Evolutionary conservation across 1,139 yeast genomes (phyloP), one percentile per base, ranked within the genome.

Genomic region (Taphrina flavorubra): DNA sequence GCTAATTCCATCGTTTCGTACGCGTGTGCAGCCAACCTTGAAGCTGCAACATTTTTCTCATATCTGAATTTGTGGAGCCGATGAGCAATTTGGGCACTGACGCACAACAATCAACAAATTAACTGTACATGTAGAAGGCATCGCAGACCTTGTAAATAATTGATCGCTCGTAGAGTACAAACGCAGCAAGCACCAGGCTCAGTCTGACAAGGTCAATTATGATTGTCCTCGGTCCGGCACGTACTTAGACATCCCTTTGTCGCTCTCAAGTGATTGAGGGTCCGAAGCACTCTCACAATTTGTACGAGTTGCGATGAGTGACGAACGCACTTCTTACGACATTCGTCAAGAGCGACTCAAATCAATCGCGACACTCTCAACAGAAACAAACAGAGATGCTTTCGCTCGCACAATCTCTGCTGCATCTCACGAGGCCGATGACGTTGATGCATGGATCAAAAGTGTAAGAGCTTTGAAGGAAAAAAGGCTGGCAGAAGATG

Each of bases 401-500:
- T 2, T 34, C 6, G n/a, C 10, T 10, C 13, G 13, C 8, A 18
- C 31, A 11, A 20, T 36, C 20, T 2, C 53, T 2, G n/a, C 13
- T 20, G 42, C 36, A 10, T 20, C 36, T 20, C 7, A 39, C 11
- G 57, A 60, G 16, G 14, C 58, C 6, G 66, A 47, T 16, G 56
- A 63, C 31, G 67, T 63, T 14, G 59, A 63, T 18, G 67, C 56
- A 13, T 63, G 67, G 67, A 63, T 63, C 20, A 46, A 56, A n/a
- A 47, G 59, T 16, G 61, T 63, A 25, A 36, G 53, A 20, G 55
- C 49, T n/a, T 39, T 63, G 20, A 56, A 63, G 36, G 55, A 53
- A 18, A 56, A 55, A 20, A 46, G 67, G 16, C 42, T 39, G 36
- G 67, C 67, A 6, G 67, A 63, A 36, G 67, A 63, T 20, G 67